Percentiles rank a stretch among this genome's conserved stretches.
Conservation (phyloP, 495 filamentous ascomycete genomes). For the Staphylotrichum longicolle region DNA sequence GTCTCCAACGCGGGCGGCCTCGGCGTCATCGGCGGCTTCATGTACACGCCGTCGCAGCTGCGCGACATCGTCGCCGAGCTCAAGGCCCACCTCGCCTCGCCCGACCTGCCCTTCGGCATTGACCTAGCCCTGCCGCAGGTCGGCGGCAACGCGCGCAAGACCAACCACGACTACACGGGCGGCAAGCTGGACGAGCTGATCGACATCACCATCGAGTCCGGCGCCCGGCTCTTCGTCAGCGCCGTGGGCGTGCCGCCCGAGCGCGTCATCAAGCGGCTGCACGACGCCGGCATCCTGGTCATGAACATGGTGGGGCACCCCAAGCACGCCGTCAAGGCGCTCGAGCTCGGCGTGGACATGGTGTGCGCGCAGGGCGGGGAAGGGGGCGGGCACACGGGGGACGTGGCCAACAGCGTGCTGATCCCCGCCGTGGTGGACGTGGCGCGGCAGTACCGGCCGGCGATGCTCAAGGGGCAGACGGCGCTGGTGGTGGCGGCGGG, state of each 20-base stretch:
- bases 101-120: constrained; percentile 75
- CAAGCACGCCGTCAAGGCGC: constrained; percentile 80
- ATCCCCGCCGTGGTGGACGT: constrained; percentile 77
- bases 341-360: constrained; percentile 77
- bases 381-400: constrained; percentile 76
- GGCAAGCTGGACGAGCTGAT: constrained; percentile 80
- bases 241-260: constrained; percentile 80
- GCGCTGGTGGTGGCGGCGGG: constrained; percentile 74
- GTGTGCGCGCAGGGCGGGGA: constrained; percentile 81
- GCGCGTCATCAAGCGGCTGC: constrained; percentile 65
- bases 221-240: constrained; percentile 75
- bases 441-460: constrained; percentile 58
- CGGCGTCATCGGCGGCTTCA: constrained; percentile 79
- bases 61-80: constrained; percentile 78
- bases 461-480: constrained; percentile 48
- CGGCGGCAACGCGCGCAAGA: constrained; percentile 73
- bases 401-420: constrained; percentile 68
- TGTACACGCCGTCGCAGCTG: constrained; percentile 78
- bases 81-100: constrained; percentile 62
- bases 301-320: constrained; percentile 97
- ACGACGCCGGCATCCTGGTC: constrained; percentile 70
- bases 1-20: constrained; percentile 86
- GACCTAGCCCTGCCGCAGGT: constrained; percentile 85
- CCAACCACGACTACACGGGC: constrained; percentile 89
- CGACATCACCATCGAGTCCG: constrained; percentile 72